Conservation (phyloP, 2,329 filamentous ascomycete genomes). For the Pseudocercospora fuligena region DNA sequence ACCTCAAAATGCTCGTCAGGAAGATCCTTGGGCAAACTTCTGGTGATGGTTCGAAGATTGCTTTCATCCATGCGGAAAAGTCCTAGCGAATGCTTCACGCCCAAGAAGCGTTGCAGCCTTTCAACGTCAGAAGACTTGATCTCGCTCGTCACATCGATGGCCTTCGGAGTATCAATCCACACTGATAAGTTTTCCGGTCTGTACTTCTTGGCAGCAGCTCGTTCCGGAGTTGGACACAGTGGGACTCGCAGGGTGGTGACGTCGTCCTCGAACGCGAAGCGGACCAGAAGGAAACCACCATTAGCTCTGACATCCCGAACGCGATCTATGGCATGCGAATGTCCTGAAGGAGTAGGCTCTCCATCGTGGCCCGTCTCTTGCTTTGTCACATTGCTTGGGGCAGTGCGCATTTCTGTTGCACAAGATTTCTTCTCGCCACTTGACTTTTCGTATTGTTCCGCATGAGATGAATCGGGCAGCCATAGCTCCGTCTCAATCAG, state of each 20-base stretch:
- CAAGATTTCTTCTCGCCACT: background rate
- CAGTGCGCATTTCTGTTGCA: background rate
- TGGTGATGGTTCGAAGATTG: slow-evolving; percentile 62
- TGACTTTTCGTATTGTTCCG: background rate
- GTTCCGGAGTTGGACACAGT: slow-evolving; percentile 62
- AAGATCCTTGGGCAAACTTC: slow-evolving; percentile 63
- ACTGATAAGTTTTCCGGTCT: slow-evolving; percentile 65
- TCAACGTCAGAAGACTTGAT: slow-evolving; percentile 60
- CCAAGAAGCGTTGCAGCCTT: slow-evolving; percentile 69
- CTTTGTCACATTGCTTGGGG: background rate
- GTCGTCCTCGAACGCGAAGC: slow-evolving; percentile 64
- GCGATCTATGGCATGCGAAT: background rate
- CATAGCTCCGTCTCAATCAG: slow-evolving; percentile 71
- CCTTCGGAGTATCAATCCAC: slow-evolving; percentile 63
- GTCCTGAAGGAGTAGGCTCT: background rate
- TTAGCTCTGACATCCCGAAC: slow-evolving; percentile 56
- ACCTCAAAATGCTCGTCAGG: slow-evolving; percentile 66
- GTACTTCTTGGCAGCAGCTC: slow-evolving; percentile 66
- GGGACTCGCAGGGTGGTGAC: slow-evolving; percentile 68
- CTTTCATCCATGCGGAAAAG: slow-evolving; percentile 68
- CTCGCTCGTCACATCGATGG: slow-evolving; percentile 52
- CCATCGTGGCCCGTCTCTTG: too few relatives aligned
- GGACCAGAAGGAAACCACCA: slow-evolving; percentile 67
- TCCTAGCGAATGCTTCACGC: slow-evolving; percentile 67
- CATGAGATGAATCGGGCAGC: slow-evolving; percentile 61